Evolutionary conservation across 805 yeast species (phyloP), one percentile per base, ranked within the genome.

Genomic region (Soucietia sequanensis): DNA sequence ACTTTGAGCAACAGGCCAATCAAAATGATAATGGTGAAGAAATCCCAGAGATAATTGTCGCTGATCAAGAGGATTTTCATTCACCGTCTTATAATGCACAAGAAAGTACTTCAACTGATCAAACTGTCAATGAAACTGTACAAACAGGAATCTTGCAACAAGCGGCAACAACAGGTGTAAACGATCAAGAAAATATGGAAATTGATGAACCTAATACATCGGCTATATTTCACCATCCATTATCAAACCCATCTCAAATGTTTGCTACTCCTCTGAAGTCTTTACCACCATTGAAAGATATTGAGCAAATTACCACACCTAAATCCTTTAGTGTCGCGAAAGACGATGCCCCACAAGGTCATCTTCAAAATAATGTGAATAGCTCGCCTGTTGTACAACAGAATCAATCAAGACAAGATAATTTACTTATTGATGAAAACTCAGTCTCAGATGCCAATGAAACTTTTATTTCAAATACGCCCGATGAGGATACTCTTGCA

Each of bases 221-320:
- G n/a, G 23, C 31, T 9, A 21, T 29, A 5, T 25, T 25, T 17
- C 16, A 24, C 12, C 15, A 23, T 10, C 28, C 24, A 13, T 14
- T 21, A 4, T 29, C 31, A 20, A 31, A 35, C 21, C 39, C 35
- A 24, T 28, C 35, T 17, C 38, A 30, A 17, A 52, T 43, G 27
- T 57, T 60, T 37, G 56, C 68, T 16, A 67, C 73, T 14, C 72
- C 73, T 0, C 60, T 59, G 54, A 67, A 66, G 40, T 48, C 57
- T 18, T 53, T 68, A 20, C 72, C 72, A 1, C 62, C 72, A 5
- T 48, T 68, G 18, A 68, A 68, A 42, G 72, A 67, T 34, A 67
- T 68, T 13, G 73, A 68, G 27, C 42, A 43, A 11, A 67, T 68
- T 13, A 56, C 51, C 6, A 68, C 73, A 1, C 73, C 73, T 2